Percentiles rank a stretch among this genome's conserved stretches.
Evolutionary conservation across 164 flowering plant species (phyloP).

Genomic region (Tinospora cordifolia): DNA sequence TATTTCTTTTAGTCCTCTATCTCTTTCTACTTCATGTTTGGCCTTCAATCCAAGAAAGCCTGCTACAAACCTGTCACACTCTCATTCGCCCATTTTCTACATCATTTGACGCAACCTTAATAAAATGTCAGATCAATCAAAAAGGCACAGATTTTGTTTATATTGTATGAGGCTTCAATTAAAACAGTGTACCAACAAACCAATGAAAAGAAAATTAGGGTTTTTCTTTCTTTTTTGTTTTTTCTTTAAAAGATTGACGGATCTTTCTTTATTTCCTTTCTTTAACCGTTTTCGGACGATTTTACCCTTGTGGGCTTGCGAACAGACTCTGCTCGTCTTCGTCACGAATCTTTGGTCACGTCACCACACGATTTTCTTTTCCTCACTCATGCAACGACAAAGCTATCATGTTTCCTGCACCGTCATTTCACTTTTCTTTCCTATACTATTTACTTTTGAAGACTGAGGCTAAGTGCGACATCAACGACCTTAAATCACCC

Average conservation of each 20-base stretch:
- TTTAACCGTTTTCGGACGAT: constrained; percentile 9
- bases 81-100: constrained; percentile 20
- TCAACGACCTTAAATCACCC: not conserved
- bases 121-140: constrained; percentile 18
- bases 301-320: constrained; percentile 7
- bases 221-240: not conserved
- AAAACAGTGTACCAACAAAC: not conserved
- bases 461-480: not conserved
- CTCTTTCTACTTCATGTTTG: constrained; percentile 8
- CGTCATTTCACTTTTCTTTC: not conserved
- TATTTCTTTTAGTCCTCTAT: not conserved
- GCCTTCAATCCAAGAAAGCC: constrained; percentile 5
- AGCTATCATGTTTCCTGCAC: constrained; percentile 17
- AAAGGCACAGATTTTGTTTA: not conserved
- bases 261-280: not conserved
- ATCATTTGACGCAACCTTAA: constrained; percentile 26
- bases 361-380: constrained; percentile 31
- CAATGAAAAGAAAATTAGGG: constrained; percentile 12
- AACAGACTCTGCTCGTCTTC: constrained; percentile 3
- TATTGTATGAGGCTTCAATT: not conserved
- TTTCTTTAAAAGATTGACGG: no score
- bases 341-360: constrained; percentile 36
- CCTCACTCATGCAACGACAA: constrained; percentile 22
- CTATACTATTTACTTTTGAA: not conserved
- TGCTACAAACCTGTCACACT: constrained; percentile 19